Conservation (phyloP, 2,329 filamentous ascomycete genomes). For the Fusarium nematophilum region DNA sequence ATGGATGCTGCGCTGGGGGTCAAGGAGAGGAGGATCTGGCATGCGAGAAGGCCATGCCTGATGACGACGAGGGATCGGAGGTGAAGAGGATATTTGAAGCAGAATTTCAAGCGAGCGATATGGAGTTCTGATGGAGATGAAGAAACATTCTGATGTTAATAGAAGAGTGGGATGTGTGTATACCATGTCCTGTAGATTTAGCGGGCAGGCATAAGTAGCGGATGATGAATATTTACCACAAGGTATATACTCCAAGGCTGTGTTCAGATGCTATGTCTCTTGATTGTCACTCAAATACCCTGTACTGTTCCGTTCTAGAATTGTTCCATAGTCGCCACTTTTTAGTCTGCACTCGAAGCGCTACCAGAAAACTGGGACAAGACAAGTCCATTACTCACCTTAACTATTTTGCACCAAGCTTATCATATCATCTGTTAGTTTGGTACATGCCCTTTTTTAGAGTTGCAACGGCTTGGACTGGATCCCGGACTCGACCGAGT, state of each 20-base stretch:
- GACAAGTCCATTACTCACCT: background rate
- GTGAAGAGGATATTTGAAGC: constrained; percentile 21
- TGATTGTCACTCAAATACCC: no score
- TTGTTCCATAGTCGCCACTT: constrained; percentile 23
- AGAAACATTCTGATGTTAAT: constrained; percentile 9
- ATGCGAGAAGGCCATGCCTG: constrained; percentile 67
- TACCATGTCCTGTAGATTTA: constrained; percentile 12
- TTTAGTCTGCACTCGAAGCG: constrained; percentile 18
- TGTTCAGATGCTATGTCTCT: no score
- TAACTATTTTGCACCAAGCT: background rate
- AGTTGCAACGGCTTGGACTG: constrained; percentile 17
- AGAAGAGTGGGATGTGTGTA: constrained; percentile 15
- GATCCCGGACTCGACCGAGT: no score
- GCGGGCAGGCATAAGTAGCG: constrained; percentile 17
- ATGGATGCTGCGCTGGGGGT: constrained; percentile 69
- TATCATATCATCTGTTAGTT: constrained; percentile 30
- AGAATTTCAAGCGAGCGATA: constrained; percentile 2
- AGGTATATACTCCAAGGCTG: no score
- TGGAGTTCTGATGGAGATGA: constrained; percentile 13
- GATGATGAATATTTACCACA: constrained; percentile 16
- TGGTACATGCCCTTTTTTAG: background rate
- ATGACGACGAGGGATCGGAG: constrained; percentile 63
- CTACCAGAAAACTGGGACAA: background rate
- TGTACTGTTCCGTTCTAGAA: constrained; percentile 11
- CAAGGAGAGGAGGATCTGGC: constrained; percentile 73